Evolutionary conservation across 495 filamentous ascomycete species (phyloP).

Genomic region (Pyrenopolyporus hunteri): DNA sequence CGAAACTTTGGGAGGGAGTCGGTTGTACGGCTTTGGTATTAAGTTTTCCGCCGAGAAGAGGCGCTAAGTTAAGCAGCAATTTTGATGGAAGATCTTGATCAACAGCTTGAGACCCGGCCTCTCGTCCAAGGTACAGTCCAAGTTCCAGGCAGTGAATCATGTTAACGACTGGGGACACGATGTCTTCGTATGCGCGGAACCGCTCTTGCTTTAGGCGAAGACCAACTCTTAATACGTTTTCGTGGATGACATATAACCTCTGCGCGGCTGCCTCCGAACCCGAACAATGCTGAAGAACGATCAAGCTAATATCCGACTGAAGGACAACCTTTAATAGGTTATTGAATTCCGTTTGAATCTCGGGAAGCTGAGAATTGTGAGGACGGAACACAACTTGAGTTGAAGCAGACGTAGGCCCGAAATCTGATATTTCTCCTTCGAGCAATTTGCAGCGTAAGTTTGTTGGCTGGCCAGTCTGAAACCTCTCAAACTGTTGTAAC

Average conservation of each 20-base stretch:
- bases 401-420: slow-evolving; percentile 67
- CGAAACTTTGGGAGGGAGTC: slow-evolving; percentile 52
- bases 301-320: slow-evolving; percentile 56
- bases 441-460: slow-evolving; percentile 68
- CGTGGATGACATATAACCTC: slow-evolving; percentile 64
- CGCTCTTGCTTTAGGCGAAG: slow-evolving; percentile 63
- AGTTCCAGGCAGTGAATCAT: slow-evolving; percentile 82
- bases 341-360: slow-evolving; percentile 82
- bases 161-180: slow-evolving; percentile 76
- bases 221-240: slow-evolving; percentile 74
- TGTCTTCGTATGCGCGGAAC: slow-evolving; percentile 81
- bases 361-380: slow-evolving; percentile 63
- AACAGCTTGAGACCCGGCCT: slow-evolving; percentile 38
- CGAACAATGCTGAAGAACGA: slow-evolving; percentile 36
- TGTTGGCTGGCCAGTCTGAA: slow-evolving; percentile 69
- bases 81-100: slow-evolving; percentile 39
- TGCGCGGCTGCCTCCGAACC: slow-evolving; percentile 43
- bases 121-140: slow-evolving; percentile 67
- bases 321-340: slow-evolving; percentile 74
- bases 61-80: slow-evolving; percentile 59
- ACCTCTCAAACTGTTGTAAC: slow-evolving; percentile 66
- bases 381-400: slow-evolving; percentile 71
- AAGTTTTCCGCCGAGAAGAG: slow-evolving; percentile 65
- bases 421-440: slow-evolving; percentile 59
- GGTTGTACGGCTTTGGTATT: slow-evolving; percentile 19